Base-by-base conservation (phyloP, 2,329 filamentous ascomycete species). In the Tolypocladium amazonense region DNA sequence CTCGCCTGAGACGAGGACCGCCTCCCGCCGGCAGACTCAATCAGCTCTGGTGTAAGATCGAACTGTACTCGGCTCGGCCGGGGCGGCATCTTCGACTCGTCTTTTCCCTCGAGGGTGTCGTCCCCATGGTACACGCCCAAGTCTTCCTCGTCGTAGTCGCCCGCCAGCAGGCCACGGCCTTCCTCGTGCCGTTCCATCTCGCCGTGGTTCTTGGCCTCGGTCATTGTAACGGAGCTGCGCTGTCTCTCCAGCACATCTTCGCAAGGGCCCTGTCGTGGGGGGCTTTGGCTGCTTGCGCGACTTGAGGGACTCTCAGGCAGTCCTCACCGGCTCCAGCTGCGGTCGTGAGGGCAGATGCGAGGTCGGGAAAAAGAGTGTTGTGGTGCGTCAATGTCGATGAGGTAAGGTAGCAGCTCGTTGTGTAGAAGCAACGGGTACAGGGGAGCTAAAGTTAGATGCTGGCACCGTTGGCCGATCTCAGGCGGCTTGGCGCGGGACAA, bases 41-140 rank as follows among this genome's bases (percentile, higher is more conserved):
- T 71, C 35, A 80, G 73, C 64, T 77, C 77, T 27, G 79, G 79
- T 23, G 72, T 76, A 58, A 85, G 75, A 67, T 87, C 86, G 73
- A 94, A 94, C 65, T 88, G 87, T 54, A 94, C 90, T 33, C 89
- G 82, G 70, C 89, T 87, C 11, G 87, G 82, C 41, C 83, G 81
- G 62, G 76, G 71, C 50, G 72, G 64, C 52, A 58, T 63, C 63
- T 62, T 37, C 50, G 20, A 23, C 50, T 23, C 18, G 50, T 20
- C 50, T 30, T 35, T 33, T 20, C 30, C 18, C 4, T 53, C 27
- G 50, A 20, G 3, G 8, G 50, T n/a, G 27, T 53, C 50, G 33
- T 62, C 58, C 27, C 41, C 59, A 4, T 53, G 45, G 58, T 59
- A 59, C 30, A 60, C 60, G 12, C 66, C 67, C 57, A 71, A 66